Evolutionary conservation across 225 moss, liverwort and hornwort species (phyloP), one percentile per base, ranked within the genome.

Genomic region (Sphagnum tenellum): DNA sequence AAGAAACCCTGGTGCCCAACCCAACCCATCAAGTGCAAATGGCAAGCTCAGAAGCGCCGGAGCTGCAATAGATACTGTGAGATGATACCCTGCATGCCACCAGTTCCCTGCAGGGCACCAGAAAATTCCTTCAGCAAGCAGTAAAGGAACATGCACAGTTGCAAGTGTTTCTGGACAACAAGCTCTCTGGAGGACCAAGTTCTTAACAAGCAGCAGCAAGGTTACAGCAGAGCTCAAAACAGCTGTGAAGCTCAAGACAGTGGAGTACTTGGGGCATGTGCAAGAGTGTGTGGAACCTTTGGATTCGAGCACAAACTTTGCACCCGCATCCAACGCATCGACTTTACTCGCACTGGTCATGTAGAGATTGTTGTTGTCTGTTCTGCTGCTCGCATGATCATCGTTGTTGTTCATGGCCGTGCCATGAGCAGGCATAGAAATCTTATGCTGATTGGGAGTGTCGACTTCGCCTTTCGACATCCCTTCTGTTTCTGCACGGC

Each of bases 71-170:
- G 86, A 79, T 59, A 77, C 56, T 55, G 79, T 82, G 67, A 86
- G 61, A 69, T 86, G 86, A 67, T 79, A 86, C 14, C 86, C 77
- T 60, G 86, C 82, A 57, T 82, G 86, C 57, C 67, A 71, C 86
- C 86, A 86, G 47, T 73, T 82, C 73, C 86, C 86, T 86, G 54
- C 66, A 70, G 63, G 44, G 49, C 59, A 62, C 6, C 62, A 62
- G 11, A 64, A 50, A 5, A 44, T 11, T 63, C 45, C 10, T 48
- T 9, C 7, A 10, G 47, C 13, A 47, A 46, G 49, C 11, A 2
- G 3, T 11, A 9, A 56, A 13, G 13, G 5, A 13, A 13, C 56
- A 56, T 56, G 11, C n/a, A 56, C 47, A 9, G 4, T 10, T 62
- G 55, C 12, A 45, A 61, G 44, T 8, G 48, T 14, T 11, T 52